Conservation (phyloP, 2,329 filamentous ascomycete species). For the Orbilia blumenaviensis region DNA sequence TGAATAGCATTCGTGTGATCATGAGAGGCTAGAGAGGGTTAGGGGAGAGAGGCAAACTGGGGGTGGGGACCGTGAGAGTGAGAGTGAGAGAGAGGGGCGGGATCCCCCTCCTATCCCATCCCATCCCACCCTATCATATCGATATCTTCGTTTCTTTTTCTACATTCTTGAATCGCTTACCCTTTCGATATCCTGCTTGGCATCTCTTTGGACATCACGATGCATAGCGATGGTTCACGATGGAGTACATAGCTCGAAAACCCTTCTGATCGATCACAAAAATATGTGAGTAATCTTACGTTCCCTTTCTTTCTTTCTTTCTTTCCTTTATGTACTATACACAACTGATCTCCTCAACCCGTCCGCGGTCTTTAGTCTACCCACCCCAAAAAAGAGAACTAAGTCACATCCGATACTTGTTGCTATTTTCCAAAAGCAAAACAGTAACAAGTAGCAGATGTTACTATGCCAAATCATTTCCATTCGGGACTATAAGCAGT, state of each 20-base stretch:
- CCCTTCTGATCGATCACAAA: not conserved
- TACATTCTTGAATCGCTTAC: constrained; percentile 16
- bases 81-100: not conserved
- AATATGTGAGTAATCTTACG: not conserved
- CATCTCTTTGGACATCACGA: not conserved
- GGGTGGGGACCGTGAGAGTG: not conserved
- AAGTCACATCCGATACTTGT: too few species aligned
- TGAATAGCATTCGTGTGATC: not conserved
- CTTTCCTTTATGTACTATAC: too few species aligned
- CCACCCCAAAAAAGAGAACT: too few species aligned
- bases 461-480: not conserved
- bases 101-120: not conserved
- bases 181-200: constrained; percentile 5
- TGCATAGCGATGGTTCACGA: too few species aligned
- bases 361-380: too few species aligned
- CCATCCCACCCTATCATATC: constrained; percentile 10
- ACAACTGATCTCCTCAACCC: too few species aligned
- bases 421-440: not conserved
- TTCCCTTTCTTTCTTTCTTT: too few species aligned
- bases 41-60: not conserved
- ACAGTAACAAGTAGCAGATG: not conserved
- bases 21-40: not conserved
- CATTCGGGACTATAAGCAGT: constrained; percentile 13
- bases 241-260: too few species aligned
- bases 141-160: constrained; percentile 20